Evolutionary conservation across 768 basidiomycete genomes (phyloP).

Genomic region (Gautieria morchelliformis): DNA sequence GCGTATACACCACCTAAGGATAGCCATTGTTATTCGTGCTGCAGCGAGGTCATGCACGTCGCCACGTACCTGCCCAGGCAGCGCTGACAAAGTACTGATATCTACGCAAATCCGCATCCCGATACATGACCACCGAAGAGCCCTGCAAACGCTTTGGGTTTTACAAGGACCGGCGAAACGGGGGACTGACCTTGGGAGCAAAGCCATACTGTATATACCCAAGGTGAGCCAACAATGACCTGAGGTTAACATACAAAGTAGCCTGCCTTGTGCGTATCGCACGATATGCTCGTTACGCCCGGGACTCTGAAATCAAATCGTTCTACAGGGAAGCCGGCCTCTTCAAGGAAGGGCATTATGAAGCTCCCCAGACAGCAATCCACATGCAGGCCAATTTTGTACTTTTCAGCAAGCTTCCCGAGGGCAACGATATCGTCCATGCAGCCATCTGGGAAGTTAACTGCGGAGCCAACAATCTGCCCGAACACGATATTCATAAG

Average conservation of each 20-base stretch:
- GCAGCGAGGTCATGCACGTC: neutral
- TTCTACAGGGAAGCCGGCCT: constrained; percentile 56
- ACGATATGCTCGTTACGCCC: constrained; percentile 91
- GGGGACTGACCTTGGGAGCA: constrained; percentile 64
- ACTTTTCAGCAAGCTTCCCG: constrained; percentile 56
- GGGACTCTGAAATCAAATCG: constrained; percentile 87
- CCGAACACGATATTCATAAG: constrained; percentile 2
- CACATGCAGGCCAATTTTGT: constrained; percentile 84
- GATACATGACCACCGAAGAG: constrained; percentile 93
- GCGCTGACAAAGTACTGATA: constrained; percentile 85
- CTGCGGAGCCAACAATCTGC: constrained; percentile 75
- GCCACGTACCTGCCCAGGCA: constrained; percentile 56
- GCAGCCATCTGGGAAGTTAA: constrained; percentile 81
- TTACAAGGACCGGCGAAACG: neutral
- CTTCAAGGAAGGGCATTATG: constrained; percentile 85
- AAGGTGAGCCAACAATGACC: neutral
- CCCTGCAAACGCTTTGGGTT: constrained; percentile 37
- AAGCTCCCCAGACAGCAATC: constrained; percentile 94
- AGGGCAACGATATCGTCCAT: constrained; percentile 82
- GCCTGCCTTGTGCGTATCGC: constrained; percentile 86
- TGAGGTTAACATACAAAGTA: neutral
- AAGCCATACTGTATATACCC: constrained; percentile 65
- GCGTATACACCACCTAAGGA: constrained; percentile 75
- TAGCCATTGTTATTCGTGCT: constrained; percentile 11
- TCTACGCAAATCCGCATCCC: constrained; percentile 59